Evolutionary conservation across 2,329 filamentous ascomycete genomes (phyloP).

Genomic region (Aspergillus candidus): DNA sequence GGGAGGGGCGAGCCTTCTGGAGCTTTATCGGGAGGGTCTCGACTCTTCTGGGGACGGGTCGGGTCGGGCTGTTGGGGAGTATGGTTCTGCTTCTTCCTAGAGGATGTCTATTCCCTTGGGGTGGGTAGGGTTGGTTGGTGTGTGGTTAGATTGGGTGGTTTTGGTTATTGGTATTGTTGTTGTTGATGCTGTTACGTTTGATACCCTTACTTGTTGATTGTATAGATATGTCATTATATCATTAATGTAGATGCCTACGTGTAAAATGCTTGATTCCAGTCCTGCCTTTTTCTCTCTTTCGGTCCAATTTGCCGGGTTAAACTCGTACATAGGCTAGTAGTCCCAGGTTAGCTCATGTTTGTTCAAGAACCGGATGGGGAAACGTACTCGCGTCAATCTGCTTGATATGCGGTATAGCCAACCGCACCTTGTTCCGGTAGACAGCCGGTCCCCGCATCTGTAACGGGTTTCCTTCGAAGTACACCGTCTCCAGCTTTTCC

Average conservation of each 20-base stretch:
- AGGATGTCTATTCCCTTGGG: too few species aligned
- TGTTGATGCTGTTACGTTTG: too few species aligned
- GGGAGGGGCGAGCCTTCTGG: conserved; percentile 23
- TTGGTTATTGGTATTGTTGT: too few species aligned
- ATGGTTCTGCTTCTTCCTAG: not conserved
- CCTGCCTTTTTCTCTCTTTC: too few species aligned
- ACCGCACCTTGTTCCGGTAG: conserved; percentile 86
- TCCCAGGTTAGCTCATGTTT: not conserved
- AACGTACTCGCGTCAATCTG: conserved; percentile 90
- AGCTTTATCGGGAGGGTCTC: conserved; percentile 19
- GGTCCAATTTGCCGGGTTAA: not conserved
- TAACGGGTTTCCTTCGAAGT: conserved; percentile 91
- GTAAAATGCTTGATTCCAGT: too few species aligned
- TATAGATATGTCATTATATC: too few species aligned
- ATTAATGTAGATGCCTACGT: too few species aligned
- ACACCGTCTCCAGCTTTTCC: conserved; percentile 75
- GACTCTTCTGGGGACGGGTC: conserved; percentile 5
- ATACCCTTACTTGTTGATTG: too few species aligned
- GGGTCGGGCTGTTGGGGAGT: conserved; percentile 3
- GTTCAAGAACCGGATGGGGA: not conserved
- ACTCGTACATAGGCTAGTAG: conserved; percentile 28
- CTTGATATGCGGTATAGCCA: conserved; percentile 78
- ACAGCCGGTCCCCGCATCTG: conserved; percentile 73
- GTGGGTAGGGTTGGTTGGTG: too few species aligned
- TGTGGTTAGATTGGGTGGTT: too few species aligned